phyloP scores from a whole-genome alignment of 225 moss, liverwort and hornwort genomes.

The Neckera pumila region DNA sequence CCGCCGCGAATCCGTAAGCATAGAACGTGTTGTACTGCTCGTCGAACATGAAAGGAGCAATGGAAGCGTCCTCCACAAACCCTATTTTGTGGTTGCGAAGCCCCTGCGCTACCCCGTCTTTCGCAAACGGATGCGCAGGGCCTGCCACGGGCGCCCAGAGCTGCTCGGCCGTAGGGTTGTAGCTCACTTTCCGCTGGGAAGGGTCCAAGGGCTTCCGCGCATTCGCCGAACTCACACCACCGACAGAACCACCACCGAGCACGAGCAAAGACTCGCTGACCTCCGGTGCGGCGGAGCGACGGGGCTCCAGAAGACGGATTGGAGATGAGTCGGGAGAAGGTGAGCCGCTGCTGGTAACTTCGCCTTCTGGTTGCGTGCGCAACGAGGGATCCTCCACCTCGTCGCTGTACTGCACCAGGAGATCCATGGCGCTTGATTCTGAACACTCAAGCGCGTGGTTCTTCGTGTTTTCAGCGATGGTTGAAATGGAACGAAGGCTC shows the following conservation, averaged over 20 bases:
- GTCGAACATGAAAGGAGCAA: slow-evolving; percentile 86
- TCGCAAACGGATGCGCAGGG: slow-evolving; percentile 84
- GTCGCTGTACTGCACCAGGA: slow-evolving; percentile 28
- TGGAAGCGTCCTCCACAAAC: slow-evolving; percentile 92
- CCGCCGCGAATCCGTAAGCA: slow-evolving; percentile 85
- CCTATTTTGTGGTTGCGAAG: slow-evolving; percentile 88
- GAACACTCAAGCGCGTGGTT: background rate
- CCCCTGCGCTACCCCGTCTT: slow-evolving; percentile 85
- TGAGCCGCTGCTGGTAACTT: slow-evolving; percentile 27
- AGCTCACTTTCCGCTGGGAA: slow-evolving; percentile 73
- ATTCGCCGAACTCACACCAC: background rate
- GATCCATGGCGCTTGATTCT: slow-evolving; percentile 16
- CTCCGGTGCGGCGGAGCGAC: slow-evolving; percentile 70
- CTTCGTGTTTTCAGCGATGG: background rate
- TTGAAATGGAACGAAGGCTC: background rate
- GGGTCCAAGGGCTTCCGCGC: slow-evolving; percentile 68
- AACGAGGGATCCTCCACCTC: slow-evolving; percentile 4
- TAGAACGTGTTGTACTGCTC: slow-evolving; percentile 97
- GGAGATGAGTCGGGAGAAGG: slow-evolving; percentile 60
- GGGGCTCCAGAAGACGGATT: slow-evolving; percentile 46
- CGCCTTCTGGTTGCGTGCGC: slow-evolving; percentile 9
- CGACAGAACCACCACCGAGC: background rate
- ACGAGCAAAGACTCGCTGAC: slow-evolving; percentile 59
- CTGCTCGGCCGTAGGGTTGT: slow-evolving; percentile 93
- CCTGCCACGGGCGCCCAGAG: slow-evolving; percentile 94